Evolutionary conservation across 176 grass and related monocot species (phyloP).

Genomic region (Calamus simplicifolius): DNA sequence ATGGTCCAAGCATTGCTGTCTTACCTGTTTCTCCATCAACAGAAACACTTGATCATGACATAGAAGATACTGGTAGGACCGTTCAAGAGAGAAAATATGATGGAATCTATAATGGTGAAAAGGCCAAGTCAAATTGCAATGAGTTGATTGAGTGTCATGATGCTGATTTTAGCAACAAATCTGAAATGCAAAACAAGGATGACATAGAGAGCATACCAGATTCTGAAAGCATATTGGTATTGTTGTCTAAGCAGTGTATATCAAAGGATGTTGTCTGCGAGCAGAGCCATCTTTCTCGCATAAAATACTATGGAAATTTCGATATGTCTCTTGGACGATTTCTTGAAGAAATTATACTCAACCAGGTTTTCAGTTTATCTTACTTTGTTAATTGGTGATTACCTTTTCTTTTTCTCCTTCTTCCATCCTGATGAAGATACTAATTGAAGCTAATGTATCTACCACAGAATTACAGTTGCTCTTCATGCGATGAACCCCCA

Average conservation of each 20-base stretch:
- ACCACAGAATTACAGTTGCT: constrained; percentile 60
- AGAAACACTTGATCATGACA: not conserved
- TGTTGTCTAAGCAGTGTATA: constrained; percentile 63
- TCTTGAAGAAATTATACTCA: constrained; percentile 59
- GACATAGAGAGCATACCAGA: constrained; percentile 33
- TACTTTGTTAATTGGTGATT: not conserved
- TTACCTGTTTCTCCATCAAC: not conserved
- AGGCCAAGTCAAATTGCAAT: not conserved
- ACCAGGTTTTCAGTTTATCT: constrained; percentile 38
- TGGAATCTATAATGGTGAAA: not conserved
- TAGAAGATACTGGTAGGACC: not conserved
- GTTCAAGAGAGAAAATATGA: constrained; percentile 3
- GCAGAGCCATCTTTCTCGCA: constrained; percentile 57
- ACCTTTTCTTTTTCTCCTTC: too few species aligned
- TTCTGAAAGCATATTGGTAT: constrained; percentile 72
- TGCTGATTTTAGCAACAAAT: not conserved
- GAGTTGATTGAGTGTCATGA: not conserved
- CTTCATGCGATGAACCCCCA: constrained; percentile 76
- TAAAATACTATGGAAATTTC: constrained; percentile 81
- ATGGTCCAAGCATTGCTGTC: not conserved
- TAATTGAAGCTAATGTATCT: constrained; percentile 12
- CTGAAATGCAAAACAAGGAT: not conserved
- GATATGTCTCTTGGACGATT: constrained; percentile 73
- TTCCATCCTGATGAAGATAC: constrained; percentile 10
- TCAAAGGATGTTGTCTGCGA: constrained; percentile 48